These are phyloP conservation scores for Marasmius oreades DNA, from an alignment of 1,284 basidiomycete genomes.

Conservation along the genomic window DNA sequence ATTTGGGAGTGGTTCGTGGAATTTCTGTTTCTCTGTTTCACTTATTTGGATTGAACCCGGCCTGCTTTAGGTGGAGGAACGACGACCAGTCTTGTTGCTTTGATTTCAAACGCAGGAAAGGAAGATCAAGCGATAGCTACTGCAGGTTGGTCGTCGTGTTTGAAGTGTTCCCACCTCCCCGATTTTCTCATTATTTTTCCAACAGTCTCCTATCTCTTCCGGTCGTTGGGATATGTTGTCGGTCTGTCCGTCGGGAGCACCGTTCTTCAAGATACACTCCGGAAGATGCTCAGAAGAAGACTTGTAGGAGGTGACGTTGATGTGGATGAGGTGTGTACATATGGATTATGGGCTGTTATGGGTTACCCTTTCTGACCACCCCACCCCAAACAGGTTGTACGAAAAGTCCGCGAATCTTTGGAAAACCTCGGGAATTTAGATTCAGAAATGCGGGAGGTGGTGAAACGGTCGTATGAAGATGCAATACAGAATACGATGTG, in stretches of 20 bases:
- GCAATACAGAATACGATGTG: background rate
- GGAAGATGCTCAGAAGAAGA: conserved; percentile 38
- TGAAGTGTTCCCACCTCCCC: background rate
- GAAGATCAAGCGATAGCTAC: conserved; percentile 62
- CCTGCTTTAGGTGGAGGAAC: conserved; percentile 38
- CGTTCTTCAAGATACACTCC: conserved; percentile 46
- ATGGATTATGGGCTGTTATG: conserved; percentile 24
- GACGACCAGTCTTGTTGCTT: conserved; percentile 53
- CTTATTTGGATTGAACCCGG: background rate
- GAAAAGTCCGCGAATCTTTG: background rate
- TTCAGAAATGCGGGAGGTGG: background rate
- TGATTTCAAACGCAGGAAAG: conserved; percentile 58
- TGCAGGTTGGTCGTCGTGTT: conserved; percentile 36
- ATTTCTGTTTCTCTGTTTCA: background rate
- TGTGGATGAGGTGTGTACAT: background rate
- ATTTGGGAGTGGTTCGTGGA: conserved; percentile 7
- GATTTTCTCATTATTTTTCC: background rate
- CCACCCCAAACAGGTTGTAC: background rate
- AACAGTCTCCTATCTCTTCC: conserved; percentile 60
- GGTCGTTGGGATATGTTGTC: conserved; percentile 54
- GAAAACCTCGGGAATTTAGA: background rate
- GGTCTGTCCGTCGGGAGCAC: conserved; percentile 54
- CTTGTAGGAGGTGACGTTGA: conserved; percentile 12
- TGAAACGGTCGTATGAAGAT: background rate
- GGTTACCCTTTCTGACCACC: background rate